A percentile compares a stretch with the other conserved stretches of the same genome.
Evolutionary conservation across 108 stramenopile genomes (phyloP).

Genomic region (Heterococcus sp.): DNA sequence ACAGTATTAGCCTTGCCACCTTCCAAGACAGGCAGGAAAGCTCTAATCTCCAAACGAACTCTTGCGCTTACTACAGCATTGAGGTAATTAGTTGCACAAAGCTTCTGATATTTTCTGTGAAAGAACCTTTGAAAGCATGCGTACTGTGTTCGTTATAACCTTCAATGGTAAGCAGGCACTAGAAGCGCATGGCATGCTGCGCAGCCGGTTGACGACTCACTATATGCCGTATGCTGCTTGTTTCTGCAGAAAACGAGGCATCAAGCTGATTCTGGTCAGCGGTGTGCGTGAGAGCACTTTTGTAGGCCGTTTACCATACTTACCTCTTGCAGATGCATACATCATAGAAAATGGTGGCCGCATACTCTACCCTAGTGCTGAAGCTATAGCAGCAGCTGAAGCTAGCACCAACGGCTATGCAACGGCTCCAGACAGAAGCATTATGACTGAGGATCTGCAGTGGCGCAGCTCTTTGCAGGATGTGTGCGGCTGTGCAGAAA

Average conservation of each 20-base stretch:
- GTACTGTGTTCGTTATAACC: too few species aligned
- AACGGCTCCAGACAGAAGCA: conserved; percentile 2
- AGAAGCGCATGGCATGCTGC: too few species aligned
- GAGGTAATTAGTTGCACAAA: not conserved
- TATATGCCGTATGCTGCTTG: too few species aligned
- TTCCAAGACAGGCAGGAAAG: not conserved
- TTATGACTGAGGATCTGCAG: conserved; percentile 12
- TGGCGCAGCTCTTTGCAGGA: conserved; percentile 15
- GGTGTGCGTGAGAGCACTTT: conserved; percentile 25
- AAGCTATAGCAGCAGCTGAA: not conserved
- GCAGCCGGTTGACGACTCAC: too few species aligned
- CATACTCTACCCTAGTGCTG: conserved; percentile 14
- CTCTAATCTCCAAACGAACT: not conserved
- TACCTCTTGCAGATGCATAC: conserved; percentile 35
- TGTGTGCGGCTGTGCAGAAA: conserved; percentile 10
- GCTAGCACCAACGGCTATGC: not conserved
- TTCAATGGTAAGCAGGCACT: too few species aligned
- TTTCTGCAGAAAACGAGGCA: not conserved
- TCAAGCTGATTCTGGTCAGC: conserved; percentile 9
- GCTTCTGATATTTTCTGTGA: too few species aligned
- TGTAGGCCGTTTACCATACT: conserved; percentile 16
- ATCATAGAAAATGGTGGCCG: conserved; percentile 35
- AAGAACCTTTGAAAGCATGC: too few species aligned
- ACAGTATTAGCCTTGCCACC: not conserved
- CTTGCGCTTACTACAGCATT: not conserved